Evolutionary conservation across 768 basidiomycete species (phyloP).

Genomic region (Psilocybe cyanescens): DNA sequence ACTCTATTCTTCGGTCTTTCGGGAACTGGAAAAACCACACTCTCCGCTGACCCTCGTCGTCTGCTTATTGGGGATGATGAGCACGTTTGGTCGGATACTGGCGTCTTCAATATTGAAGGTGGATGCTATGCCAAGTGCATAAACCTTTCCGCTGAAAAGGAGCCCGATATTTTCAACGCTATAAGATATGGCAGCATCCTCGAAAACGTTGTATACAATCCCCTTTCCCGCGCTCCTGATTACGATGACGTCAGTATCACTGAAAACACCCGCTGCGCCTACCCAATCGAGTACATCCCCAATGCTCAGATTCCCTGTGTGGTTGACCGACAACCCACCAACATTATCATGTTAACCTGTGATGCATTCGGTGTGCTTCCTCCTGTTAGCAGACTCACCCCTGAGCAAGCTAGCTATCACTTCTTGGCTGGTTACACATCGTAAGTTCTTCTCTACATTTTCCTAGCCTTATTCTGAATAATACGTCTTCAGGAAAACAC

Average conservation of each 20-base stretch:
- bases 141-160: constrained; percentile 96
- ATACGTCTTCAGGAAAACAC: constrained; percentile 72
- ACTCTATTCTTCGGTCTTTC: constrained; percentile 99
- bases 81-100: constrained; percentile 98
- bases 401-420: constrained; percentile 97
- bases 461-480: constrained; percentile 22
- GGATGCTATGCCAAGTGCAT: constrained; percentile 99
- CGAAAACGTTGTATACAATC: constrained; percentile 98
- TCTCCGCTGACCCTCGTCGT: constrained; percentile 94
- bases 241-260: constrained; percentile 98
- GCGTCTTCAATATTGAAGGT: constrained; percentile 99
- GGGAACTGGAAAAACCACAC: constrained; percentile 98
- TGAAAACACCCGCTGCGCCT: constrained; percentile 99
- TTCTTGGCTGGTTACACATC: constrained; percentile 97
- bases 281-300: constrained; percentile 97
- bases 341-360: constrained; percentile 97
- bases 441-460: constrained; percentile 41
- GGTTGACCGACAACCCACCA: constrained; percentile 86
- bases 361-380: constrained; percentile 99
- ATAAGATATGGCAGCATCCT: constrained; percentile 96
- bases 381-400: constrained; percentile 89
- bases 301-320: constrained; percentile 94
- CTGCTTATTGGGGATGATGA: constrained; percentile 98
- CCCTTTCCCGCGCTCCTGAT: constrained; percentile 78
- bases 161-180: constrained; percentile 96